A percentile compares a stretch with the other conserved stretches of the same genome.
Conservation (phyloP, 352 stramenopile species). For the Phytophthora pistaciae region DNA sequence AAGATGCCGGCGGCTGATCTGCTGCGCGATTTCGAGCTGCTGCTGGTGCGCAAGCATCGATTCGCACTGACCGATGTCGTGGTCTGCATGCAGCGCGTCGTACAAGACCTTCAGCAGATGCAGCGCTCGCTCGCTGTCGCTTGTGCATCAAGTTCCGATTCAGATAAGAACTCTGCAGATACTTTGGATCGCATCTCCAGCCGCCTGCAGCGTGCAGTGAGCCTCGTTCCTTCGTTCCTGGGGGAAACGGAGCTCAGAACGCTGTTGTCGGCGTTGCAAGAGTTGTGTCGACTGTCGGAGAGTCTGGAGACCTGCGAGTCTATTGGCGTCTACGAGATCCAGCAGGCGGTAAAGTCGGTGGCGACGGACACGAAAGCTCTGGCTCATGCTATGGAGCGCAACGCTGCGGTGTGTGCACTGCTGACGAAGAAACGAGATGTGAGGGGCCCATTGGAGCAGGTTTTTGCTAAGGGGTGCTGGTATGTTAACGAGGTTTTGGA, state of each 20-base stretch:
- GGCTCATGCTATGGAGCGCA: neutral
- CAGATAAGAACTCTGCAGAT: slow-evolving; percentile 7
- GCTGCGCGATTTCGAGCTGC: slow-evolving; percentile 50
- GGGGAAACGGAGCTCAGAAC: slow-evolving; percentile 18
- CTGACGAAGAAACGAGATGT: slow-evolving; percentile 37
- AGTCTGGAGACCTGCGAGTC: slow-evolving; percentile 1
- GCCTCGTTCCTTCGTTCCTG: slow-evolving; percentile 27
- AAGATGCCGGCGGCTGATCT: slow-evolving; percentile 1
- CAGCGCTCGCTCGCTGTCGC: slow-evolving; percentile 11
- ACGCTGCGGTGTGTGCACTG: slow-evolving; percentile 7
- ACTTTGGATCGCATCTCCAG: slow-evolving; percentile 10
- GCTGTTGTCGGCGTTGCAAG: slow-evolving; percentile 21
- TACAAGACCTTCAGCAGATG: slow-evolving; percentile 19
- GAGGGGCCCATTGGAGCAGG: neutral
- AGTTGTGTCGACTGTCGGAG: slow-evolving; percentile 9
- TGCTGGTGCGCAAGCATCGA: slow-evolving; percentile 52
- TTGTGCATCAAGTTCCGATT: neutral
- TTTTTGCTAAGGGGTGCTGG: neutral
- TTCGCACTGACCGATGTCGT: slow-evolving; percentile 46
- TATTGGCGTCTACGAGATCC: neutral
- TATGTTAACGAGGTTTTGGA: neutral
- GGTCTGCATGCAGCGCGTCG: slow-evolving; percentile 15
- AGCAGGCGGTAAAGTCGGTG: neutral
- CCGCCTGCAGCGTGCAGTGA: slow-evolving; percentile 18
- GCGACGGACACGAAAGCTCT: slow-evolving; percentile 8